Conservation (phyloP, 371 early-diverging fungal species). For the Dichotomocladium elegans region DNA sequence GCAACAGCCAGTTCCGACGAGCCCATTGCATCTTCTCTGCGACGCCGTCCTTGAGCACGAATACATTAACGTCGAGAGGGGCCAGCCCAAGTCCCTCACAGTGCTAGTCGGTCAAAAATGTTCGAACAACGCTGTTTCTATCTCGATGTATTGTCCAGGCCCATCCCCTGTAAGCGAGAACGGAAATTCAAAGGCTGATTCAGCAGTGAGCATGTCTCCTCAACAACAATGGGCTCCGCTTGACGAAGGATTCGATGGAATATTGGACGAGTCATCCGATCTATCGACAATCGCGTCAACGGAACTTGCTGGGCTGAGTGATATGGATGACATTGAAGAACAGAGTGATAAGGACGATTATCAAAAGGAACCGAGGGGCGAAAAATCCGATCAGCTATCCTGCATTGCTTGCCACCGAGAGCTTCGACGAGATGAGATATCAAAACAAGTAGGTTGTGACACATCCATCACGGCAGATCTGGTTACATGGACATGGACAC, state of each 20-base stretch:
- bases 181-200: conserved; percentile 31
- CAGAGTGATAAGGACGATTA: neutral
- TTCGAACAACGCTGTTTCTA: conserved; percentile 6
- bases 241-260: conserved; percentile 18
- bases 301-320: conserved; percentile 17
- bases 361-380: neutral
- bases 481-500: conserved; percentile 51
- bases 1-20: neutral
- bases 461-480: conserved; percentile 31
- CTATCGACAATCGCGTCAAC: conserved; percentile 36
- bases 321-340: conserved; percentile 12
- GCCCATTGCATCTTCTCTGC: conserved; percentile 30
- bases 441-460: conserved; percentile 25
- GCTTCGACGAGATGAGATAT: conserved; percentile 23
- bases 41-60: conserved; percentile 38
- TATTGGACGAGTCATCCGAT: conserved; percentile 41
- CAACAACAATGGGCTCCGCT: neutral
- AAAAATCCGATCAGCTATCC: neutral
- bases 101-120: conserved; percentile 16
- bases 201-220: conserved; percentile 38
- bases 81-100: conserved; percentile 4
- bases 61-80: conserved; percentile 14
- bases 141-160: conserved; percentile 5
- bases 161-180: conserved; percentile 9
- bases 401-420: conserved; percentile 37